These are phyloP conservation scores for Diaporthe nobilis DNA, from an alignment of 2,329 filamentous ascomycete genomes.

Conservation along the genomic window DNA sequence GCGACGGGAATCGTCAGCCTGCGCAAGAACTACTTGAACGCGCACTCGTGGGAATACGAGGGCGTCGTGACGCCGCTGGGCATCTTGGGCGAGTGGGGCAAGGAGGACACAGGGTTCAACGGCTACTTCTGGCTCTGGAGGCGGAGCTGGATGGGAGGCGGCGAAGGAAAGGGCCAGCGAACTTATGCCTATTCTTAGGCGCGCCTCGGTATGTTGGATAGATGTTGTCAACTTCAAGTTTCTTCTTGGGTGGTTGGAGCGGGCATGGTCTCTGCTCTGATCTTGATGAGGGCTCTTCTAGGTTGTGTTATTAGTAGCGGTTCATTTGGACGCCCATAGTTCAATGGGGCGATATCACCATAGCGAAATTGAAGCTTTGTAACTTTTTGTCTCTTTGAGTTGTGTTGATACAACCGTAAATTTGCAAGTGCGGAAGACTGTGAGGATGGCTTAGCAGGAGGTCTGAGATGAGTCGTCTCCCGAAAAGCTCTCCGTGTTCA, in stretches of 20 bases:
- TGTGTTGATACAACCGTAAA: neutral
- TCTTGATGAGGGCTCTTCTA: neutral
- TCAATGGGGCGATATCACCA: neutral
- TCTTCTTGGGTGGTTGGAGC: too few species aligned
- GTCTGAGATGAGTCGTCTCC: neutral
- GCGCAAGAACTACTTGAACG: slow-evolving; percentile 38
- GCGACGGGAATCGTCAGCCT: slow-evolving; percentile 40
- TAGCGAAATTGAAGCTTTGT: slow-evolving; percentile 16
- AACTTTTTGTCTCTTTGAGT: neutral
- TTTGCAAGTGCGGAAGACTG: neutral
- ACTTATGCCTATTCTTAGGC: slow-evolving; percentile 38
- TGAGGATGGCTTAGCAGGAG: neutral
- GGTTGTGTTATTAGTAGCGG: slow-evolving; percentile 10
- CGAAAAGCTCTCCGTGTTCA: neutral
- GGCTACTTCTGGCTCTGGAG: slow-evolving; percentile 43
- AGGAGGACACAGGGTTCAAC: slow-evolving; percentile 38
- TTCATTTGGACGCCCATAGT: too few species aligned
- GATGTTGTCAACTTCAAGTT: too few species aligned
- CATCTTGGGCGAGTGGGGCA: slow-evolving; percentile 51
- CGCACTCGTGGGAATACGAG: slow-evolving; percentile 42
- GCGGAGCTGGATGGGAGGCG: slow-evolving; percentile 41
- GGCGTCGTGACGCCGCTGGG: slow-evolving; percentile 44
- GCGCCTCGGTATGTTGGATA: neutral
- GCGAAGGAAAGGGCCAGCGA: slow-evolving; percentile 17
- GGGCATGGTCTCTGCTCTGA: neutral